phyloP scores from a whole-genome alignment of 2,329 filamentous ascomycete species.

The Xylaria sp. region DNA sequence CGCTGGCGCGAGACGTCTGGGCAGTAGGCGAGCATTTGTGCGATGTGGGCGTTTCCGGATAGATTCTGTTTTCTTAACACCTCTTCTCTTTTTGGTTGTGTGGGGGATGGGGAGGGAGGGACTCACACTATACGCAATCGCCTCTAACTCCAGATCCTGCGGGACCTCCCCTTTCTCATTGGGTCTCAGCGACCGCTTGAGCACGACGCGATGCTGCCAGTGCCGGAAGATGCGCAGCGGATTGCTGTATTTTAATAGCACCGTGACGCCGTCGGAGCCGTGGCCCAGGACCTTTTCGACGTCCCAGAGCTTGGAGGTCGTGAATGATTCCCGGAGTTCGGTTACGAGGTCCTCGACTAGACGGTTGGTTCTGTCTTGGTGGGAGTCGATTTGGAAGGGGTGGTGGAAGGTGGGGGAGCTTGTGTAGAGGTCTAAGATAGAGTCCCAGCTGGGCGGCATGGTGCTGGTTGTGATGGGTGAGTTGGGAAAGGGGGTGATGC shows the following conservation, averaged over 20 bases:
- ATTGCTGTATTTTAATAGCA: conserved; percentile 3
- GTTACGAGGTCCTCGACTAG: background rate
- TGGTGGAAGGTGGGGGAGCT: too few species aligned
- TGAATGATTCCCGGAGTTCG: background rate
- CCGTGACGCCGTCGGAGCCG: conserved; percentile 7
- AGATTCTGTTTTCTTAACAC: background rate
- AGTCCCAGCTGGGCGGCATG: too few species aligned
- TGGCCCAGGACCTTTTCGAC: conserved; percentile 8
- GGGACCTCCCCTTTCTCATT: too few species aligned
- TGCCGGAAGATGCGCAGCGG: background rate
- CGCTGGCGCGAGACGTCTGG: background rate
- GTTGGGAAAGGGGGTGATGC: too few species aligned
- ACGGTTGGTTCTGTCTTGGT: background rate
- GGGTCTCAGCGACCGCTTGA: conserved; percentile 3
- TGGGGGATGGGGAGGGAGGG: background rate
- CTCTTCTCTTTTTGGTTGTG: background rate
- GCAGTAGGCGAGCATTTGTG: background rate
- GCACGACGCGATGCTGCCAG: background rate
- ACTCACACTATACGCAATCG: background rate
- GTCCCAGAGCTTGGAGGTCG: conserved; percentile 5
- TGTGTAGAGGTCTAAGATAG: too few species aligned
- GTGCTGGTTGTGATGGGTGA: too few species aligned
- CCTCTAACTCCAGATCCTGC: background rate
- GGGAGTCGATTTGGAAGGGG: too few species aligned
- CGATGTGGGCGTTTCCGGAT: conserved; percentile 1